Evolutionary conservation across 208 protist species (phyloP).

Genomic region (Crithidia bombi): DNA sequence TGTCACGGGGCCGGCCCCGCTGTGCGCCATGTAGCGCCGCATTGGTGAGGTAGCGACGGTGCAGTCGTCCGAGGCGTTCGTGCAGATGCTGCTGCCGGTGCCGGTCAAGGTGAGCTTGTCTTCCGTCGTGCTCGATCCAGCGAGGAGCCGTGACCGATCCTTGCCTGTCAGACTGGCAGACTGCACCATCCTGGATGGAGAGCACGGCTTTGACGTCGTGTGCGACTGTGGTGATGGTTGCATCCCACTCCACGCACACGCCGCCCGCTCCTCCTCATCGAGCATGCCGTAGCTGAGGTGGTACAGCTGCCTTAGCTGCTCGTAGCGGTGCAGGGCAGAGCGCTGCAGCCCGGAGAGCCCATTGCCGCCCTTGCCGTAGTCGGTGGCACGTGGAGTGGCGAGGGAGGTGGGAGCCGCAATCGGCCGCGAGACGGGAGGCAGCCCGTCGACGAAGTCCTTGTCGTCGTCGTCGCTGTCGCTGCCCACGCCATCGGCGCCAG

Average conservation of each 20-base stretch:
- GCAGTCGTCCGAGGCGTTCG: not conserved
- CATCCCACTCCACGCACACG: conserved; percentile 16
- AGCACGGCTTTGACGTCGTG: not conserved
- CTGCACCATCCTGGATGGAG: not conserved
- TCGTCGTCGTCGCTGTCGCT: conserved; percentile 8
- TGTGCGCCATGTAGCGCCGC: conserved; percentile 15
- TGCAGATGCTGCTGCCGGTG: not conserved
- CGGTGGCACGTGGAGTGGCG: conserved; percentile 15
- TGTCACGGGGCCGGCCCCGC: conserved; percentile 4
- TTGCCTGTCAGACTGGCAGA: not conserved
- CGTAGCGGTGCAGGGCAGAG: conserved; percentile 45
- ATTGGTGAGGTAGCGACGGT: conserved; percentile 7
- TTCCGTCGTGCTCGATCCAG: not conserved
- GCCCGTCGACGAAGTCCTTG: not conserved
- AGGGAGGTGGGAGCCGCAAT: conserved; percentile 1
- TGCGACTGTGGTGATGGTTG: not conserved
- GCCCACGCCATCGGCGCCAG: conserved; percentile 10
- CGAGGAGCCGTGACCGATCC: not conserved
- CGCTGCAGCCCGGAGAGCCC: conserved; percentile 45
- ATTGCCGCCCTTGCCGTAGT: conserved; percentile 13
- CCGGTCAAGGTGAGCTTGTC: not conserved
- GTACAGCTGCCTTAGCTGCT: conserved; percentile 47
- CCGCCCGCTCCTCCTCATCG: conserved; percentile 24
- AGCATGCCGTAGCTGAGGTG: conserved; percentile 36
- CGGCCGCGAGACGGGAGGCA: not conserved